A percentile compares a stretch with the other conserved stretches of the same genome.
Evolutionary conservation across 2,329 filamentous ascomycete species (phyloP).

Genomic region (Alternaria atra): DNA sequence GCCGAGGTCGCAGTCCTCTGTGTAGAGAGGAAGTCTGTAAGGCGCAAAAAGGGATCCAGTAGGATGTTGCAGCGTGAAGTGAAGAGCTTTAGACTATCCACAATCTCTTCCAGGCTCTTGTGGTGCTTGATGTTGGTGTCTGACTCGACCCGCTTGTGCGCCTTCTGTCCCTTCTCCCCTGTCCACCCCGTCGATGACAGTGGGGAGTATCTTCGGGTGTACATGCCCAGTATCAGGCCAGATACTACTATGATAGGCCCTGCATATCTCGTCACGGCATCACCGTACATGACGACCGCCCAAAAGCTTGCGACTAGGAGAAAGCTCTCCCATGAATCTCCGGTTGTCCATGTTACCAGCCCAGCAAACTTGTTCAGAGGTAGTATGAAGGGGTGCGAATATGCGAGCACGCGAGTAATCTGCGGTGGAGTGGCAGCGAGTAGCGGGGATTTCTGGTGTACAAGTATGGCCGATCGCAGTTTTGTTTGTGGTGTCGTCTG

Average conservation of each 20-base stretch:
- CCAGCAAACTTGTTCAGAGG: constrained; percentile 87
- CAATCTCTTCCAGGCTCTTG: constrained; percentile 96
- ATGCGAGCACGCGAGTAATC: constrained; percentile 91
- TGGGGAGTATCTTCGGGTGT: constrained; percentile 86
- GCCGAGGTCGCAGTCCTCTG: constrained; percentile 90
- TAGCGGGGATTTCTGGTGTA: constrained; percentile 95
- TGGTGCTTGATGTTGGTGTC: constrained; percentile 79
- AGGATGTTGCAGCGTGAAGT: constrained; percentile 92
- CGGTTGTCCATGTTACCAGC: constrained; percentile 90
- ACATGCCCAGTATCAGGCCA: constrained; percentile 88
- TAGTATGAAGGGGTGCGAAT: constrained; percentile 92
- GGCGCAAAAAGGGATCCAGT: constrained; percentile 83
- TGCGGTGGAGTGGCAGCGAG: constrained; percentile 93
- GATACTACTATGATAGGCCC: constrained; percentile 85
- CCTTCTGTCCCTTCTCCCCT: constrained; percentile 66
- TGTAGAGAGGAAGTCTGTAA: constrained; percentile 93
- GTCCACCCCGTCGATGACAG: constrained; percentile 85
- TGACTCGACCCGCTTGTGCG: constrained; percentile 60
- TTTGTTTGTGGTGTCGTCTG: constrained; percentile 73
- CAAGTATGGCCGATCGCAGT: constrained; percentile 88
- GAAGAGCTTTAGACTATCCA: constrained; percentile 89
- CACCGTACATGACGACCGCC: constrained; percentile 85
- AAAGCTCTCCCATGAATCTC: constrained; percentile 97
- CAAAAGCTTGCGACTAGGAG: constrained; percentile 86
- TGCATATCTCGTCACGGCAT: constrained; percentile 79